Evolutionary conservation across 2,329 filamentous ascomycete genomes (phyloP).

Genomic region (Graphiopsis chlorocephala): DNA sequence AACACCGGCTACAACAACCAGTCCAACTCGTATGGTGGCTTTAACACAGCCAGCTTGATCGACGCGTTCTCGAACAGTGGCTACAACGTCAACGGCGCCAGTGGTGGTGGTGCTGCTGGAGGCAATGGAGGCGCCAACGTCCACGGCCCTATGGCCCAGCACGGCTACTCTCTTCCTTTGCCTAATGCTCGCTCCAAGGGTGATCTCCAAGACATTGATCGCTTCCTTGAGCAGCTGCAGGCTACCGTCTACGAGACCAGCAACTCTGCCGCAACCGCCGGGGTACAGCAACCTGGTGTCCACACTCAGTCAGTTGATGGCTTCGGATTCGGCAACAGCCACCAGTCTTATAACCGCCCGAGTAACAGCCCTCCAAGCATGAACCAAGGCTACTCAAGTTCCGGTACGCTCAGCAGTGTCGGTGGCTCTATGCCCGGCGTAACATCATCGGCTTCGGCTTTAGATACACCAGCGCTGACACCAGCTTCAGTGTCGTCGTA

Average conservation of each 20-base stretch:
- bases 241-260: conserved; percentile 92
- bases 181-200: conserved; percentile 91
- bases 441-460: conserved; percentile 43
- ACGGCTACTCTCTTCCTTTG: conserved; percentile 79
- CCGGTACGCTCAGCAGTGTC: conserved; percentile 33
- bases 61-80: conserved; percentile 30
- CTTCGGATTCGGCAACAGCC: conserved; percentile 53
- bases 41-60: conserved; percentile 34
- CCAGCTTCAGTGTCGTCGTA: conserved; percentile 75
- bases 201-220: conserved; percentile 89
- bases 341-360: conserved; percentile 49
- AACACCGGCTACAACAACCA: conserved; percentile 38
- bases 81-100: conserved; percentile 26
- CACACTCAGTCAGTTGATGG: conserved; percentile 53
- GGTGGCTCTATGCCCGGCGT: conserved; percentile 37
- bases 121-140: conserved; percentile 47
- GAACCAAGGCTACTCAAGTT: conserved; percentile 25
- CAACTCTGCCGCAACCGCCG: conserved; percentile 69
- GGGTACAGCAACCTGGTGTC: conserved; percentile 70
- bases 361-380: conserved; percentile 55
- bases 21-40: conserved; percentile 24
- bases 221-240: conserved; percentile 93
- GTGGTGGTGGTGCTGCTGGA: conserved; percentile 16
- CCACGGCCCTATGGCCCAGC: conserved; percentile 60
- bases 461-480: conserved; percentile 72